A percentile compares a stretch with the other conserved stretches of the same genome.
Evolutionary conservation across 1,284 basidiomycete species (phyloP).

Genomic region (Trichosporon sp.): DNA sequence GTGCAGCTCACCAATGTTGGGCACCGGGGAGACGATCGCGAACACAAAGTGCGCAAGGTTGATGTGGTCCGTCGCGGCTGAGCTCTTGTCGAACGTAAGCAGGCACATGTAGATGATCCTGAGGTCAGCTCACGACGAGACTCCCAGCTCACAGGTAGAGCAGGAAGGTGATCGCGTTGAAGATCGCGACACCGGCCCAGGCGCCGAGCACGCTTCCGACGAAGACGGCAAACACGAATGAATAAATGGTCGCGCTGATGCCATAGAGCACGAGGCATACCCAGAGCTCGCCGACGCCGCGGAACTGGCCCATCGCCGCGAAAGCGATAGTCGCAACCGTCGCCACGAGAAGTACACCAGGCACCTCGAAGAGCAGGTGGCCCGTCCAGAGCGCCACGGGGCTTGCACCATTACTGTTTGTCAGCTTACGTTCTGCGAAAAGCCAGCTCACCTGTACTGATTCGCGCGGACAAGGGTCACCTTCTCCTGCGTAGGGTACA

Average conservation of each 20-base stretch:
- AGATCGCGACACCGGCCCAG: constrained; percentile 67
- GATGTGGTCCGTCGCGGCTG: constrained; percentile 56
- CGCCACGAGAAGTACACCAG: constrained; percentile 58
- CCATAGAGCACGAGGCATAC: constrained; percentile 73
- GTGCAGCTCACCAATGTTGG: constrained; percentile 52
- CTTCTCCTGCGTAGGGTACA: constrained; percentile 65
- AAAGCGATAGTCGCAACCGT: constrained; percentile 63
- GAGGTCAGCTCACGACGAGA: not conserved
- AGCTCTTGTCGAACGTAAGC: constrained; percentile 49
- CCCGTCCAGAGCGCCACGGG: constrained; percentile 73
- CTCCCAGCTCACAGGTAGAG: constrained; percentile 41
- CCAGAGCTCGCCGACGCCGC: constrained; percentile 57
- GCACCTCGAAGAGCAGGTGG: constrained; percentile 68
- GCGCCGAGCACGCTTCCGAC: constrained; percentile 65
- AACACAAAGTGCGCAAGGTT: constrained; percentile 66
- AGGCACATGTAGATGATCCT: constrained; percentile 13
- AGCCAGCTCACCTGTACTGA: constrained; percentile 53
- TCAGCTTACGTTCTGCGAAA: constrained; percentile 49
- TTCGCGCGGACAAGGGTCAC: constrained; percentile 63
- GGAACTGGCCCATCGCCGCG: constrained; percentile 61
- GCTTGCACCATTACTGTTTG: constrained; percentile 59
- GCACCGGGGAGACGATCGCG: constrained; percentile 51
- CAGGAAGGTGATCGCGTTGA: constrained; percentile 67
- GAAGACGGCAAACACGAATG: constrained; percentile 63
- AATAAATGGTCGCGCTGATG: constrained; percentile 62